Evolutionary conservation across 805 yeast species (phyloP).

Genomic region (Zygosaccharomyces lentus): DNA sequence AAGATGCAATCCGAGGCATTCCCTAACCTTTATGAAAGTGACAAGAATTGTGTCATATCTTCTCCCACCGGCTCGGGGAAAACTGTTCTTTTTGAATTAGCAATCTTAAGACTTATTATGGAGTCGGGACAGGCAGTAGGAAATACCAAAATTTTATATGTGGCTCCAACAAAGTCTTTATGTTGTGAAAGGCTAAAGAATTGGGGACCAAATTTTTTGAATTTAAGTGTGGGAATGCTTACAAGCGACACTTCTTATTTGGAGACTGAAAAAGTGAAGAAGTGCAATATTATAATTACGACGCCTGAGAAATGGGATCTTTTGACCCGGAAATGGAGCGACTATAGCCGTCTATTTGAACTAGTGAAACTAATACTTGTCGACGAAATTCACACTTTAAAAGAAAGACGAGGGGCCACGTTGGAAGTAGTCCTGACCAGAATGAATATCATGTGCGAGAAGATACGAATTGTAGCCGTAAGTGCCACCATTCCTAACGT

Average conservation of each 20-base stretch:
- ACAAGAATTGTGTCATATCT: conserved; percentile 44
- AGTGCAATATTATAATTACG: conserved; percentile 50
- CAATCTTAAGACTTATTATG: conserved; percentile 40
- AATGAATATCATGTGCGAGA: conserved; percentile 39
- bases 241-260: conserved; percentile 50
- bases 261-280: conserved; percentile 44
- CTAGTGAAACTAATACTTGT: conserved; percentile 43
- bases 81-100: conserved; percentile 51
- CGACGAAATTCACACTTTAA: conserved; percentile 47
- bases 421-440: conserved; percentile 47
- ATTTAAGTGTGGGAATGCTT: conserved; percentile 45
- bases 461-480: conserved; percentile 42
- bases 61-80: conserved; percentile 62
- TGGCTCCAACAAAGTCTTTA: conserved; percentile 59
- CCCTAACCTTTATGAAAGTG: conserved; percentile 33
- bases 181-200: conserved; percentile 47
- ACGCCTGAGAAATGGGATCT: conserved; percentile 65
- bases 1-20: conserved; percentile 49
- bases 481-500: conserved; percentile 55
- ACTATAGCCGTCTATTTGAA: conserved; percentile 38
- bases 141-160: conserved; percentile 39
- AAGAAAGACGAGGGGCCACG: conserved; percentile 46
- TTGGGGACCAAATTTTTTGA: conserved; percentile 44
- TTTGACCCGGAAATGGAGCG: conserved; percentile 49
- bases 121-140: conserved; percentile 6